These are phyloP conservation scores for Blastobotrys buckinghamii DNA, from an alignment of 1,139 yeast species.

Conservation along the genomic window DNA sequence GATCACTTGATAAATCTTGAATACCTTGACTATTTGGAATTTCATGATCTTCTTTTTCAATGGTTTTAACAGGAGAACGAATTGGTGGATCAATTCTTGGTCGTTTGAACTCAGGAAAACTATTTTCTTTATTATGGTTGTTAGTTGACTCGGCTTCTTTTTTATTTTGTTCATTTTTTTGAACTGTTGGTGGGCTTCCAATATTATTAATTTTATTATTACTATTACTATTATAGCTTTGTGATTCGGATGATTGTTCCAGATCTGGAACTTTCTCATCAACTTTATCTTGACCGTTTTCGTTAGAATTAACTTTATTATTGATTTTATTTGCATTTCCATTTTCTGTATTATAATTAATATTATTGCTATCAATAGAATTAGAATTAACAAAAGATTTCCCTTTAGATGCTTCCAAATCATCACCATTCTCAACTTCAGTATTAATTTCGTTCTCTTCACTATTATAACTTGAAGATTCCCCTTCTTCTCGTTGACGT, in stretches of 20 bases:
- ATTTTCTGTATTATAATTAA: no score
- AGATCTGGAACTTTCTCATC: background rate
- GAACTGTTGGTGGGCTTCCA: background rate
- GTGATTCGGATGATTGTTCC: background rate
- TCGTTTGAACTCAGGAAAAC: background rate
- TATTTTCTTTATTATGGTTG: no score
- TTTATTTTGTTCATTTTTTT: no score
- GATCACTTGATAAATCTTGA: background rate
- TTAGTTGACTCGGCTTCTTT: no score
- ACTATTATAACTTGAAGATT: background rate
- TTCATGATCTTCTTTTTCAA: background rate
- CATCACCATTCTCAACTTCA: no score
- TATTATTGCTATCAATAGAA: no score
- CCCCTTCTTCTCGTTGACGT: background rate
- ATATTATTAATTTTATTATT: background rate
- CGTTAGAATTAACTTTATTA: background rate
- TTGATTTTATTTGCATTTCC: background rate
- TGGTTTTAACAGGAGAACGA: no score
- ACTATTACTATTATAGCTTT: background rate
- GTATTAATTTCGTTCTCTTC: no score
- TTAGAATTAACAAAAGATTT: no score
- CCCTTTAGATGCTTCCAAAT: no score
- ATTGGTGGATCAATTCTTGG: background rate
- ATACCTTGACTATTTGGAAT: constrained; percentile 2
- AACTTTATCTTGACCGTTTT: background rate